Conservation (phyloP, 768 basidiomycete genomes). For the Pleurotus ostreatus region DNA sequence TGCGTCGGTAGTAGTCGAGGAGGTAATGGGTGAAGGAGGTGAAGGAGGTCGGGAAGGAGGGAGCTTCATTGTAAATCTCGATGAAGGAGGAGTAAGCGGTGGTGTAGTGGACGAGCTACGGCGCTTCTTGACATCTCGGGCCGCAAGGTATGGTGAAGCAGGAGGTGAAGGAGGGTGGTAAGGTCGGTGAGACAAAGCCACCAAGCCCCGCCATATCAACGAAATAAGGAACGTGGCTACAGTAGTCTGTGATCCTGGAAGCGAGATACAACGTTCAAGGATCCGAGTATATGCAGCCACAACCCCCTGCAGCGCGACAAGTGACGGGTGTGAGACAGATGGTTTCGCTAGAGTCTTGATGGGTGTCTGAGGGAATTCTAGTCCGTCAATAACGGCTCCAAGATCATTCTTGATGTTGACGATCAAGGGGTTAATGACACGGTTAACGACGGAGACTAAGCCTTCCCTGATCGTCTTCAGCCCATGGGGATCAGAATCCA, state of each 20-base stretch:
- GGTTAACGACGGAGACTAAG: constrained; percentile 60
- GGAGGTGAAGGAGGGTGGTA: constrained; percentile 33
- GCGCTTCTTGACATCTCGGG: constrained; percentile 36
- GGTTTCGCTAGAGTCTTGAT: neutral
- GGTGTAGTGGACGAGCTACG: constrained; percentile 42
- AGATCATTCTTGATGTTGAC: constrained; percentile 58
- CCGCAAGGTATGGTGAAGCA: constrained; percentile 30
- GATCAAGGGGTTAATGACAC: constrained; percentile 64
- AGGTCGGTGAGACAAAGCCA: constrained; percentile 66
- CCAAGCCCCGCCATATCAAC: constrained; percentile 68
- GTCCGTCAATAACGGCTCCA: constrained; percentile 53
- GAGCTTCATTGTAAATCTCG: constrained; percentile 63
- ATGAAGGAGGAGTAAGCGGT: constrained; percentile 51
- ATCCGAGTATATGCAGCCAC: constrained; percentile 61
- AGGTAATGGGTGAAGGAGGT: constrained; percentile 46
- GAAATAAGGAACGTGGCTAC: constrained; percentile 73
- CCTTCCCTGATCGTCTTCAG: constrained; percentile 68
- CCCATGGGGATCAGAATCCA: constrained; percentile 61
- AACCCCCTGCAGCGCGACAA: constrained; percentile 51
- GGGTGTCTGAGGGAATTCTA: constrained; percentile 44
- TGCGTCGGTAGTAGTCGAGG: constrained; percentile 38
- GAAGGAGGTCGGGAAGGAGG: constrained; percentile 68
- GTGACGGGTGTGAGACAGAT: constrained; percentile 46
- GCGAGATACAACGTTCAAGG: constrained; percentile 51
- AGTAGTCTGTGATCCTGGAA: constrained; percentile 50